These are phyloP conservation scores for Euphorbia tirucalli DNA, from an alignment of 345 rosid genomes.

Conservation along the genomic window DNA sequence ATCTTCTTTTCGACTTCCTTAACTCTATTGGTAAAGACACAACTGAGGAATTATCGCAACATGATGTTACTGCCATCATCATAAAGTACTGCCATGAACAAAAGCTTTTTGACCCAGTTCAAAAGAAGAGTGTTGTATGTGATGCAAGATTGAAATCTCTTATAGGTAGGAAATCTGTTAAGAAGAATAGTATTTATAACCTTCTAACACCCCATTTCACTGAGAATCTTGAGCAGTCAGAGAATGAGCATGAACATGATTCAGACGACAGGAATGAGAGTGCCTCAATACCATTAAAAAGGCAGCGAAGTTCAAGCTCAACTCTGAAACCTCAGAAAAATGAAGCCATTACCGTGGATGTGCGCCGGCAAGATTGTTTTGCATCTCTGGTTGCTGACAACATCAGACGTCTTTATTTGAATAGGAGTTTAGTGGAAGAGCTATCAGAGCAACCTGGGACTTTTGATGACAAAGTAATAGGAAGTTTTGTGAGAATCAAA, in stretches of 20 bases:
- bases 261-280: slow-evolving; percentile 13
- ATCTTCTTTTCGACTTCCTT: slow-evolving; percentile 41
- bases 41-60: slow-evolving; percentile 31
- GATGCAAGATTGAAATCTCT: slow-evolving; percentile 43
- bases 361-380: slow-evolving; percentile 25
- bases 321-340: slow-evolving; percentile 19
- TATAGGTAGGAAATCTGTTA: slow-evolving; percentile 40
- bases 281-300: slow-evolving; percentile 10
- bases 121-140: slow-evolving; percentile 41
- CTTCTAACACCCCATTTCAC: slow-evolving; percentile 40
- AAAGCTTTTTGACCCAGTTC: slow-evolving; percentile 36
- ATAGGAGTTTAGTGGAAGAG: slow-evolving; percentile 46
- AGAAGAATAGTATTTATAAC: slow-evolving; percentile 30
- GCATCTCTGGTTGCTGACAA: slow-evolving; percentile 42
- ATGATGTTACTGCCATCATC: slow-evolving; percentile 33
- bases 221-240: slow-evolving; percentile 31
- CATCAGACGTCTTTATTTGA: slow-evolving; percentile 50
- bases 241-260: slow-evolving; percentile 21
- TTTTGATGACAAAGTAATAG: slow-evolving; percentile 42
- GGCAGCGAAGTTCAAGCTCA: slow-evolving; percentile 10
- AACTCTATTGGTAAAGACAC: slow-evolving; percentile 39
- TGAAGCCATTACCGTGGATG: slow-evolving; percentile 18
- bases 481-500: slow-evolving; percentile 57
- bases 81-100: slow-evolving; percentile 34
- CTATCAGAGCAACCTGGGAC: slow-evolving; percentile 39